Conservation (phyloP, 148 eudicot genomes). For the Amaranthus hypochondriacus region DNA sequence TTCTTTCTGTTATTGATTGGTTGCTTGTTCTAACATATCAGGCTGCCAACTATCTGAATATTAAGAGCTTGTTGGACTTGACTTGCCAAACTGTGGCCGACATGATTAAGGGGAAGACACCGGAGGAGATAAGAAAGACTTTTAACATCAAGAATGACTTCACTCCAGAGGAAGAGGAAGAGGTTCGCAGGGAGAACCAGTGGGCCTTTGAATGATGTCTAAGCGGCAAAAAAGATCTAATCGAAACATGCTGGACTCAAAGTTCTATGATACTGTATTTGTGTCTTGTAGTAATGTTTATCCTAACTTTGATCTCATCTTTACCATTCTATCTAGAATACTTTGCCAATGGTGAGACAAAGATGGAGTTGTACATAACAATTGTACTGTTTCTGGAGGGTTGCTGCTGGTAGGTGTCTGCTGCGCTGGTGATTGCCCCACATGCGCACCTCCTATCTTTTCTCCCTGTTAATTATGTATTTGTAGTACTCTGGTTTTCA, state of each 20-base stretch:
- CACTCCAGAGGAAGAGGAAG: conserved; percentile 49
- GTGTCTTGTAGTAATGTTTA: conserved; percentile 8
- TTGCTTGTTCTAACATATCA: not conserved
- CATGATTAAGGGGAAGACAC: conserved; percentile 48
- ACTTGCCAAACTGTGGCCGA: conserved; percentile 45
- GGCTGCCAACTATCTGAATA: conserved; percentile 54
- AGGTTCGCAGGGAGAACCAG: conserved; percentile 54
- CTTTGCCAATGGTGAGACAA: conserved; percentile 3
- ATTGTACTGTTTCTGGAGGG: not conserved
- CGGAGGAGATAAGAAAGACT: conserved; percentile 47
- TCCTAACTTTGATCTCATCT: conserved; percentile 5
- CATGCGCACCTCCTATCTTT: not conserved
- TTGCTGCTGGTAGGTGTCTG: conserved; percentile 12
- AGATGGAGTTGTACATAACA: conserved; percentile 17
- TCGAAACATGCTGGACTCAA: too few species aligned
- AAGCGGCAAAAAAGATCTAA: not conserved
- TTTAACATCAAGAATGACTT: conserved; percentile 51
- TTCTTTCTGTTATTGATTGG: too few species aligned
- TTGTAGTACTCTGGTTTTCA: too few species aligned
- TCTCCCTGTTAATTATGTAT: too few species aligned
- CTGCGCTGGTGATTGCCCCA: not conserved
- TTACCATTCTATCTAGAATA: not conserved
- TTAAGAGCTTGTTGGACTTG: conserved; percentile 50
- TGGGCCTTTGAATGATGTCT: conserved; percentile 44
- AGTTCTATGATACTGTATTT: not conserved